These are phyloP conservation scores for Penicillium occitanis DNA, from an alignment of 2,329 filamentous ascomycete genomes.

Conservation along the genomic window DNA sequence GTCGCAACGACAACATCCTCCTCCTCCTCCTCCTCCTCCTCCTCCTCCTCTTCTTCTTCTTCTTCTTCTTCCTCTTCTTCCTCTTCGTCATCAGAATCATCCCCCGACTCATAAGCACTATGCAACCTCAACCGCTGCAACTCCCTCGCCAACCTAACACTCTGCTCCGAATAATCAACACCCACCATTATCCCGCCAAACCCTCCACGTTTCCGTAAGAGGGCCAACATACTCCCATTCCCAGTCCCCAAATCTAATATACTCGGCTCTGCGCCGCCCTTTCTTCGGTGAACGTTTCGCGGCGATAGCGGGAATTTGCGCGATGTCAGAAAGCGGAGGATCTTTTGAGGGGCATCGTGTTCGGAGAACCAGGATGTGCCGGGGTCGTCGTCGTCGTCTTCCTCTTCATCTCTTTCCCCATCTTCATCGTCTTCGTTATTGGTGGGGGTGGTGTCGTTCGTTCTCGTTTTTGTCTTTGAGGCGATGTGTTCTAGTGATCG, in stretches of 20 bases:
- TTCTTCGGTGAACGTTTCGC: conserved; percentile 24
- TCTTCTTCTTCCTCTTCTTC: conserved; percentile 48
- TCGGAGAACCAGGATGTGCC: conserved; percentile 98
- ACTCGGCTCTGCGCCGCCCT: conserved; percentile 24
- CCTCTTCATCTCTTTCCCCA: conserved; percentile 63
- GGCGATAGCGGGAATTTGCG: conserved; percentile 48
- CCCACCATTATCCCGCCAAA: conserved; percentile 74
- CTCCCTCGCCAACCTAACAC: conserved; percentile 69
- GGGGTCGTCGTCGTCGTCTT: conserved; percentile 67
- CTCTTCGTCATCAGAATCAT: conserved; percentile 23
- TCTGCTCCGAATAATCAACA: conserved; percentile 79
- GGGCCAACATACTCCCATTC: conserved; percentile 87
- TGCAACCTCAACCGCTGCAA: conserved; percentile 51
- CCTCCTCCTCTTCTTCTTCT: conserved; percentile 30
- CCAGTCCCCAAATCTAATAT: conserved; percentile 91
- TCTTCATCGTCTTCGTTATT: conserved; percentile 60
- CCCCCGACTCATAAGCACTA: conserved; percentile 33
- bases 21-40: conserved; percentile 26
- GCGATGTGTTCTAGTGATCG: conserved; percentile 44
- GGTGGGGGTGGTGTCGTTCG: neutral
- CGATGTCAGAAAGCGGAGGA: conserved; percentile 65
- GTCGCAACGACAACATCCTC: conserved; percentile 27
- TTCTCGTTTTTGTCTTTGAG: conserved; percentile 25
- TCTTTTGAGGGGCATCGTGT: conserved; percentile 79
- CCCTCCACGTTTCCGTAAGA: conserved; percentile 63